Evolutionary conservation across 768 basidiomycete species (phyloP).

Genomic region (Daedaleopsis nitida): DNA sequence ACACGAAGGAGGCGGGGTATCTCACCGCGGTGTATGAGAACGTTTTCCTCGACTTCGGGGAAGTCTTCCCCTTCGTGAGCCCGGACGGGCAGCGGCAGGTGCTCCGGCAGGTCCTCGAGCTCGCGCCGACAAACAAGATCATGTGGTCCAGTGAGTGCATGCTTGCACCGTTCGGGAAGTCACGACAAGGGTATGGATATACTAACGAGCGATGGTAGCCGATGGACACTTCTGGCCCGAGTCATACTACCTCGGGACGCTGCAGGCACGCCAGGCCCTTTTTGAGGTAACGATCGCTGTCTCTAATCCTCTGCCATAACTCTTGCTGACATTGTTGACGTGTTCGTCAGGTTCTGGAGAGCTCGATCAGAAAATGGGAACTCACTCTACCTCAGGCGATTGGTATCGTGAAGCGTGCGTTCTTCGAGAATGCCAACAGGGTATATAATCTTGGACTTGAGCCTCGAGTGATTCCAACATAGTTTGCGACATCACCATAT

Average conservation of each 20-base stretch:
- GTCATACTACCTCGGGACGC: conserved; percentile 65
- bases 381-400: conserved; percentile 58
- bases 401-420: conserved; percentile 50
- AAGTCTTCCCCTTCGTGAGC: conserved; percentile 72
- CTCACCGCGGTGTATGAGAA: conserved; percentile 71
- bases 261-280: conserved; percentile 65
- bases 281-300: conserved; percentile 54
- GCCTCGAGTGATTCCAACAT: conserved; percentile 17
- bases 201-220: conserved; percentile 32
- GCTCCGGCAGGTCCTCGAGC: conserved; percentile 65
- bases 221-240: conserved; percentile 82
- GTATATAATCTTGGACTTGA: conserved; percentile 60
- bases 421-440: conserved; percentile 70
- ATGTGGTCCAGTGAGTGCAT: conserved; percentile 71
- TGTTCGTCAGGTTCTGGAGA: conserved; percentile 52
- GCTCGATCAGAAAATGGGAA: conserved; percentile 48
- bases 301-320: too few relatives aligned
- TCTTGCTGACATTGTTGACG: background rate
- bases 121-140: conserved; percentile 76
- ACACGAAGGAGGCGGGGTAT: conserved; percentile 77
- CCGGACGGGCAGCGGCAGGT: conserved; percentile 60
- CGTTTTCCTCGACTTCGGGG: conserved; percentile 80
- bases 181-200: background rate
- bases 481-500: background rate
- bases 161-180: too few relatives aligned